Conservation (phyloP, 2,329 filamentous ascomycete genomes). For the Bertia moriformis region DNA sequence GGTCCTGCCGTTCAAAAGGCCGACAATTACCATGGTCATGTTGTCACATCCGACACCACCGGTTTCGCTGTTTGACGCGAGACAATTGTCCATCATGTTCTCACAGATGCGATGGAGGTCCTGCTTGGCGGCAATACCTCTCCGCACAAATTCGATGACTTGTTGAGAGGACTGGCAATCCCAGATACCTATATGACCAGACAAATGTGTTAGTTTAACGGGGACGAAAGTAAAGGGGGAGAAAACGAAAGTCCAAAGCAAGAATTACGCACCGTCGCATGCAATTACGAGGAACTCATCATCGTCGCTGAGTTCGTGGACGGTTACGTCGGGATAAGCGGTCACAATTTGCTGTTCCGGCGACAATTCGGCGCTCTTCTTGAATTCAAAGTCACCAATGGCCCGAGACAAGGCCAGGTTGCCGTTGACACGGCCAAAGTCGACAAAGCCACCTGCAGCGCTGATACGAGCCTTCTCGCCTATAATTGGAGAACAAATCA, state of each 20-base stretch:
- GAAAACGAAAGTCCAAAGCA: not conserved
- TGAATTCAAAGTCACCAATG: slow-evolving; percentile 98
- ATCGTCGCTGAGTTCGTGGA: slow-evolving; percentile 79
- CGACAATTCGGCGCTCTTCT: slow-evolving; percentile 91
- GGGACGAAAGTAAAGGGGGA: too few relatives aligned
- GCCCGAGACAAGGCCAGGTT: slow-evolving; percentile 92
- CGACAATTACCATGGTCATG: slow-evolving; percentile 94
- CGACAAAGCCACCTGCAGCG: slow-evolving; percentile 90
- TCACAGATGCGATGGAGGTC: slow-evolving; percentile 90
- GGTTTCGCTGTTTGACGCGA: slow-evolving; percentile 94
- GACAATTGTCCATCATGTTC: slow-evolving; percentile 99
- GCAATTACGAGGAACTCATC: slow-evolving; percentile 92
- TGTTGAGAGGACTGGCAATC: slow-evolving; percentile 98
- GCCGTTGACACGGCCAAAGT: slow-evolving; percentile 95
- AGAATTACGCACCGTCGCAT: slow-evolving; percentile 60
- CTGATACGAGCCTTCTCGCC: slow-evolving; percentile 92
- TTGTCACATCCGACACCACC: slow-evolving; percentile 97
- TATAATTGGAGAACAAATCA: slow-evolving; percentile 20
- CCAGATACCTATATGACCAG: slow-evolving; percentile 88
- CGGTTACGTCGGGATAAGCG: slow-evolving; percentile 83
- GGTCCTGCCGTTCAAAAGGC: slow-evolving; percentile 75
- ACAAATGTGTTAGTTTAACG: not conserved
- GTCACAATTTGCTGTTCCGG: slow-evolving; percentile 99
- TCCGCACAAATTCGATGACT: slow-evolving; percentile 88
- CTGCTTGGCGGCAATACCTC: slow-evolving; percentile 92